phyloP scores from a whole-genome alignment of 805 yeast genomes.

The Saturnispora serradocipensis region DNA sequence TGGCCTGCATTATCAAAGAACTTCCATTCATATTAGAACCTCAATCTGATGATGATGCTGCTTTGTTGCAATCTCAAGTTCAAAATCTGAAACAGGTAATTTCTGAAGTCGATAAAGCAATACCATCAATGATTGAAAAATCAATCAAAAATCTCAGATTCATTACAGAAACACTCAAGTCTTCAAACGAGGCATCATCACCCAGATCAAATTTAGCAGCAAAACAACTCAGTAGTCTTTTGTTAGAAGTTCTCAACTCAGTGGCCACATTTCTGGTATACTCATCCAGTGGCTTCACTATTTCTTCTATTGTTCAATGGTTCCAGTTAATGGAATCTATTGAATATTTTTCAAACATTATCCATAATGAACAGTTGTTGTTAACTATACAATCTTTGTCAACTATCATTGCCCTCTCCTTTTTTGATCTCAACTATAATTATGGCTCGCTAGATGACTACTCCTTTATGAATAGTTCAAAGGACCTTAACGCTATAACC shows the following conservation, averaged over 20 bases:
- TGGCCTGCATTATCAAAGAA: neutral
- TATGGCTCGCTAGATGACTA: constrained; percentile 33
- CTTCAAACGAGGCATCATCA: constrained; percentile 8
- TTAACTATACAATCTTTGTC: constrained; percentile 35
- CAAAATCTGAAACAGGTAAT: neutral
- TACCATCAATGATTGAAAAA: constrained; percentile 22
- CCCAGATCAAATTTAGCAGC: constrained; percentile 12
- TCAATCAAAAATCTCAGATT: constrained; percentile 19
- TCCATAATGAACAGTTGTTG: constrained; percentile 11
- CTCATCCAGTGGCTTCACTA: constrained; percentile 17
- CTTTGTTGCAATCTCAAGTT: neutral
- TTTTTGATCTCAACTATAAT: constrained; percentile 49
- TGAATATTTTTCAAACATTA: constrained; percentile 14
- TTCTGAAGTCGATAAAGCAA: neutral
- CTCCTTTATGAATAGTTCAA: constrained; percentile 36
- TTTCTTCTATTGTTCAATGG: constrained; percentile 40
- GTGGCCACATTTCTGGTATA: constrained; percentile 22
- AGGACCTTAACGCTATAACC: constrained; percentile 24
- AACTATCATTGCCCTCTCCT: constrained; percentile 40
- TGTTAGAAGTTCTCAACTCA: constrained; percentile 20
- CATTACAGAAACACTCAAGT: constrained; percentile 8
- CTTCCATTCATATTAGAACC: neutral
- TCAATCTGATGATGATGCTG: neutral
- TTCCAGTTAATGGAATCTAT: constrained; percentile 38
- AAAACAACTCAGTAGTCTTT: constrained; percentile 12